phyloP scores from a whole-genome alignment of 2,329 filamentous ascomycete species.

The Bisporella sp. region DNA sequence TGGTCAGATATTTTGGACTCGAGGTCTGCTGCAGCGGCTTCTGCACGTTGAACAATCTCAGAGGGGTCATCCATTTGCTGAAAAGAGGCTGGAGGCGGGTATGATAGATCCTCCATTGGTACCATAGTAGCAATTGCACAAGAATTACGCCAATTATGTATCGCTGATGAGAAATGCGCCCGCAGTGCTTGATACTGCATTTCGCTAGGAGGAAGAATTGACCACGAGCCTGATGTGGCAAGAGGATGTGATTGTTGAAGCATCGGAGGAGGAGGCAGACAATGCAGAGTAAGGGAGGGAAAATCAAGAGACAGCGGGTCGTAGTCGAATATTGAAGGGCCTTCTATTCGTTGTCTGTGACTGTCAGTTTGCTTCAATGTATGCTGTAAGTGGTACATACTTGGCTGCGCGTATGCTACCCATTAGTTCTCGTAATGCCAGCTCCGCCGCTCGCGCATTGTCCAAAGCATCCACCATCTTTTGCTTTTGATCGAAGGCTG shows the following conservation, averaged over 20 bases:
- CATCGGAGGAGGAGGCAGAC: constrained; percentile 73
- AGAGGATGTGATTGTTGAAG: constrained; percentile 73
- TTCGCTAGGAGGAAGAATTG: constrained; percentile 65
- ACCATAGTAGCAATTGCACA: constrained; percentile 44
- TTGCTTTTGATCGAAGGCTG: constrained; percentile 55
- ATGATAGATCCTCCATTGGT: constrained; percentile 41
- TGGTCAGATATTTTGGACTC: constrained; percentile 68
- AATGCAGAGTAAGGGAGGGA: constrained; percentile 73
- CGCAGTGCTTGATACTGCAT: constrained; percentile 69
- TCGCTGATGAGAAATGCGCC: constrained; percentile 58
- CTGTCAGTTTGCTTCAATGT: constrained; percentile 8
- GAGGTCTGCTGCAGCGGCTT: constrained; percentile 37
- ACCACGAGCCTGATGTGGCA: constrained; percentile 72
- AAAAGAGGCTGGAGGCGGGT: constrained; percentile 32
- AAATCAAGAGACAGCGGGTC: constrained; percentile 82
- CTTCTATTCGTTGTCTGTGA: constrained; percentile 46
- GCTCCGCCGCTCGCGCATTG: constrained; percentile 73
- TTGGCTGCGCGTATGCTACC: constrained; percentile 77
- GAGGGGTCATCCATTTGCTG: constrained; percentile 25
- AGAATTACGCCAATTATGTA: constrained; percentile 55
- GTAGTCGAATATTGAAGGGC: constrained; percentile 64
- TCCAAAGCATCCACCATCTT: constrained; percentile 65
- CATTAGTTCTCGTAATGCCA: constrained; percentile 77
- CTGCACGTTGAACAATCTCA: constrained; percentile 27
- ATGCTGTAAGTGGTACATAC: constrained; percentile 40